Evolutionary conservation across 345 rosid species (phyloP).

Genomic region (Clausena lansium): DNA sequence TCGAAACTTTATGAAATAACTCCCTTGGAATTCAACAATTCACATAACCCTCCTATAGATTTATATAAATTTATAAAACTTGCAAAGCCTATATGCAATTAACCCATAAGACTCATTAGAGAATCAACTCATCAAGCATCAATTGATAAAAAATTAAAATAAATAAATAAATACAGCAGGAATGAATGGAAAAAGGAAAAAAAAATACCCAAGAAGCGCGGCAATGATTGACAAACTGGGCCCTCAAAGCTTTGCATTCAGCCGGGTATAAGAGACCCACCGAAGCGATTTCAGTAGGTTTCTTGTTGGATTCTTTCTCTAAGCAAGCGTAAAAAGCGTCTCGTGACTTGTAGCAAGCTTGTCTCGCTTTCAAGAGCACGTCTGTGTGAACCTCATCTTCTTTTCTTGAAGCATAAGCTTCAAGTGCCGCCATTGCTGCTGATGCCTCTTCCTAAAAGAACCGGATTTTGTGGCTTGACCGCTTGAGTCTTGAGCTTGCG

Average conservation of each 20-base stretch:
- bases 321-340: conserved; percentile 75
- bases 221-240: conserved; percentile 49
- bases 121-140: not conserved
- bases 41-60: not conserved
- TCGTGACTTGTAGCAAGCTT: conserved; percentile 83
- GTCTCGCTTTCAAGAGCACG: conserved; percentile 64
- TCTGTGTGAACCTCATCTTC: conserved; percentile 58
- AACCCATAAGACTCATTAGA: not conserved
- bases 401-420: conserved; percentile 45
- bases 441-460: not conserved
- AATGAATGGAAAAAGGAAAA: not conserved
- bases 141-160: too few species aligned
- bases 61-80: not conserved
- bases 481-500: not conserved
- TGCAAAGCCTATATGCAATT: not conserved
- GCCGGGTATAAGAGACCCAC: conserved; percentile 75
- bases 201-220: conserved; percentile 72
- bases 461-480: not conserved
- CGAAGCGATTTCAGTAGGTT: conserved; percentile 66
- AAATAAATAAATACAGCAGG: too few species aligned
- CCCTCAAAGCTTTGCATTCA: conserved; percentile 60
- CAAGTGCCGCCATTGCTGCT: conserved; percentile 38
- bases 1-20: not conserved
- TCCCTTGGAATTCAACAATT: not conserved
- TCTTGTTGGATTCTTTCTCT: conserved; percentile 67